These are phyloP conservation scores for Juglanconis sp. DNA, from an alignment of 2,329 filamentous ascomycete species.

Conservation along the genomic window DNA sequence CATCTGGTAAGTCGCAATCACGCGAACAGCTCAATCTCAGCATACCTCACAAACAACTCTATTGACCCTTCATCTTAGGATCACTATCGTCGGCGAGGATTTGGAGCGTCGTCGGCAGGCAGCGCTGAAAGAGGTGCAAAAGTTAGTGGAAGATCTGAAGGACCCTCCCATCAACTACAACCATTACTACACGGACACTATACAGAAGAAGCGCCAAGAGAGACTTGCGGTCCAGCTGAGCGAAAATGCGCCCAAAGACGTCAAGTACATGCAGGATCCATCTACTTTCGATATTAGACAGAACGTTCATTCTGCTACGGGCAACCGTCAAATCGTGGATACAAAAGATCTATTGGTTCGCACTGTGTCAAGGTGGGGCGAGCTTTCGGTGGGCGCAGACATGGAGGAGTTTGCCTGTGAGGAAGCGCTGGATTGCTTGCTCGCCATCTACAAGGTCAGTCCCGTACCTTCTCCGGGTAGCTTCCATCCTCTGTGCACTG, in stretches of 20 bases:
- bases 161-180: slow-evolving; percentile 6
- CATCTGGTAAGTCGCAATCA: not conserved
- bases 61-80: not conserved
- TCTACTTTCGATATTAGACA: too few relatives aligned
- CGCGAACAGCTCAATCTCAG: too few relatives aligned
- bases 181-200: slow-evolving; percentile 1
- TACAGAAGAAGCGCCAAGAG: not conserved
- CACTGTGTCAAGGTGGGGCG: not conserved
- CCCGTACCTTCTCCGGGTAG: too few relatives aligned
- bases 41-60: not conserved
- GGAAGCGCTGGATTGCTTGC: slow-evolving; percentile 1
- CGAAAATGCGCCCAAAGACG: too few relatives aligned
- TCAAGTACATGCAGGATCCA: too few relatives aligned
- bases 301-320: too few relatives aligned
- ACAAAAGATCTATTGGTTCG: too few relatives aligned
- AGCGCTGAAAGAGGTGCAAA: not conserved
- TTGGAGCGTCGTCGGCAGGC: not conserved
- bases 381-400: not conserved
- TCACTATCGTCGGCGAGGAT: not conserved
- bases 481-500: too few relatives aligned
- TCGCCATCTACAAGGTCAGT: slow-evolving; percentile 11
- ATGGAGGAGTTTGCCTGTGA: slow-evolving; percentile 7
- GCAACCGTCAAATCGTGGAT: too few relatives aligned
- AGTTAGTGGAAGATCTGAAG: not conserved
- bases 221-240: not conserved